Evolutionary conservation across 169 alveolate species (phyloP).

Genomic region (Eimeria praecox): DNA sequence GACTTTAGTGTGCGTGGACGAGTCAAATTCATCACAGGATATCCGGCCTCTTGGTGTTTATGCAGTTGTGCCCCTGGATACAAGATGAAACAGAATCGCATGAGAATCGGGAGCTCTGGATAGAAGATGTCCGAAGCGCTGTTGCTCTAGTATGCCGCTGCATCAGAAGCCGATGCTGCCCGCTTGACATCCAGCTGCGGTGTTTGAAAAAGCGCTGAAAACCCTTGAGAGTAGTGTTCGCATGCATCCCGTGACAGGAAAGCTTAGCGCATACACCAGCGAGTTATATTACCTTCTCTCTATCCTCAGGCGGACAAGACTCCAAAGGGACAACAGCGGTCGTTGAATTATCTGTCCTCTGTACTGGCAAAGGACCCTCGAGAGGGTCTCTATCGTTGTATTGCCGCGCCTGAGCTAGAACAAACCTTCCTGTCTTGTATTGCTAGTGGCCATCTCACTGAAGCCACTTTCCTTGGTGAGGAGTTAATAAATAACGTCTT

Average conservation of each 20-base stretch:
- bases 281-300: background rate
- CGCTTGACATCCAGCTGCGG: background rate
- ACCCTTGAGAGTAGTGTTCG: background rate
- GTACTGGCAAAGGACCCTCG: constrained; percentile 12
- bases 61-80: constrained; percentile 75
- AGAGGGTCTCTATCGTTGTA: background rate
- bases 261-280: background rate
- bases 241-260: background rate
- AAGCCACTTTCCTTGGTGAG: constrained; percentile 58
- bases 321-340: constrained; percentile 51
- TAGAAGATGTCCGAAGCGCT: constrained; percentile 70
- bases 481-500: constrained; percentile 19
- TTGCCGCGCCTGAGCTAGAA: constrained; percentile 55
- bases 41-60: background rate
- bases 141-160: constrained; percentile 42
- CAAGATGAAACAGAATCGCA: constrained; percentile 11
- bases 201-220: background rate
- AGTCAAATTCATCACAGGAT: background rate
- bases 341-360: constrained; percentile 25
- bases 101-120: constrained; percentile 32
- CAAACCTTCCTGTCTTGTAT: constrained; percentile 29
- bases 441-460: constrained; percentile 68
- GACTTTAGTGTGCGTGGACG: background rate
- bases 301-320: constrained; percentile 34
- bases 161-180: background rate